Conservation (phyloP, 2,329 filamentous ascomycete species). For the Tolypocladium amazonense region DNA sequence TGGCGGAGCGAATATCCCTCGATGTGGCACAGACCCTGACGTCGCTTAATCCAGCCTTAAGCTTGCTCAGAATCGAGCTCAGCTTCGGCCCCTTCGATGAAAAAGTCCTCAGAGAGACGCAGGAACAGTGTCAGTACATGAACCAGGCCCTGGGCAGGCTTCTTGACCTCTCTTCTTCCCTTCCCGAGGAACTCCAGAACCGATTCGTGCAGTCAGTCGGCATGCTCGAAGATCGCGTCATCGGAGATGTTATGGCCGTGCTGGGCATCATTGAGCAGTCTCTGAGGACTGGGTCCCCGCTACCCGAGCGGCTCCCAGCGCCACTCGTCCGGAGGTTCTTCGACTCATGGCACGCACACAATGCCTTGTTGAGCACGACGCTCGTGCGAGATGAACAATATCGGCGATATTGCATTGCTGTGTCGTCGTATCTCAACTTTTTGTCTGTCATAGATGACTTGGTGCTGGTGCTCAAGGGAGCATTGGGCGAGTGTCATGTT, state of each 20-base stretch:
- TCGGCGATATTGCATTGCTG: slow-evolving; percentile 33
- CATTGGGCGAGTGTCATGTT: slow-evolving; percentile 29
- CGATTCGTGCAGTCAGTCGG: slow-evolving; percentile 26
- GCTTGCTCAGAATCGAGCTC: slow-evolving; percentile 17
- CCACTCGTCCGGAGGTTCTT: slow-evolving; percentile 29
- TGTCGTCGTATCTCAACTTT: slow-evolving; percentile 33
- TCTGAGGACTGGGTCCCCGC: slow-evolving; percentile 33
- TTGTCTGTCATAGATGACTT: slow-evolving; percentile 31
- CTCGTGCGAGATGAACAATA: slow-evolving; percentile 30
- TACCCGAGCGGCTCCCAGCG: slow-evolving; percentile 35
- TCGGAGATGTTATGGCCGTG: slow-evolving; percentile 40
- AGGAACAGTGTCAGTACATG: slow-evolving; percentile 19
- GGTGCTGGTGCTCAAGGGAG: slow-evolving; percentile 30
- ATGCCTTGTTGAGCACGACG: slow-evolving; percentile 18
- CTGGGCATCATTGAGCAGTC: slow-evolving; percentile 34
- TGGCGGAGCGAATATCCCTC: slow-evolving; percentile 18
- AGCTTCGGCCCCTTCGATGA: slow-evolving; percentile 19
- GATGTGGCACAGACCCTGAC: slow-evolving; percentile 17
- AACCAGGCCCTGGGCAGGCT: slow-evolving; percentile 22
- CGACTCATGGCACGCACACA: slow-evolving; percentile 11
- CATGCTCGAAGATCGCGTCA: slow-evolving; percentile 28
- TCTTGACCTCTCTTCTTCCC: slow-evolving; percentile 18
- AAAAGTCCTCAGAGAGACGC: slow-evolving; percentile 15
- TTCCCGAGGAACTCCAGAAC: slow-evolving; percentile 28
- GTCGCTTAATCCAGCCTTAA: slow-evolving; percentile 13